Evolutionary conservation across 441 rosid genomes (phyloP), one percentile per base, ranked within the genome.

Genomic region (Croton laevigatus): DNA sequence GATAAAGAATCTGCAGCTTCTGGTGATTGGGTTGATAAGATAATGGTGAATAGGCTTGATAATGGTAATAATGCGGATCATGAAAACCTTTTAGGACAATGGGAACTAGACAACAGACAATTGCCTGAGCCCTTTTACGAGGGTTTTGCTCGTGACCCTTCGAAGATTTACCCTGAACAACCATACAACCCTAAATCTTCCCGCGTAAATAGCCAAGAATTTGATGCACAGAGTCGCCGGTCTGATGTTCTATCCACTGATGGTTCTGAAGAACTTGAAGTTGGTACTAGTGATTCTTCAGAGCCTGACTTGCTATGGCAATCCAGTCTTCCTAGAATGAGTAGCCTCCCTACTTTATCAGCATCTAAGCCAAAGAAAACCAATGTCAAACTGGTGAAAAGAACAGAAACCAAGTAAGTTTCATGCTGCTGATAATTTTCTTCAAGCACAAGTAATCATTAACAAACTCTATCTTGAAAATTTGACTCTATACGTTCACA

Each of bases 281-380:
- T 90, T 62, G 87, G 85, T 61, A 89, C 98, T 65, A 92, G 98
- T 72, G 98, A 95, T 78, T 91, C 91, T 53, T 92, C 97, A 0
- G 99, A 95, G 77, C 86, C 90, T 42, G 96, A 95, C 76, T 81
- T 89, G 87, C 88, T 81, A 20, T 95, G 98, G 96, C 97, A 91
- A 76, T 78, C 84, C 73, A 86, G 68, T 34, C 70, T 85, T 78
- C 91, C 88, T 19, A 87, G 69, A 78, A 72, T 38, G 59, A 69
- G 81, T 69, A 88, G 71, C 79, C 42, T 70, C 65, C 87, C 85
- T 17, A 82, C 40, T 59, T 69, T 76, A 11, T 59, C 65, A 64
- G 81, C 74, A 5, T 32, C 86, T 17, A 89, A 81, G 73, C 65
- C 82, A 16, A 92, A 85, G 86, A 95, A 85, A 78, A 71, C 55